Conservation (phyloP, 1,284 basidiomycete genomes). For the Melampsora americana region DNA sequence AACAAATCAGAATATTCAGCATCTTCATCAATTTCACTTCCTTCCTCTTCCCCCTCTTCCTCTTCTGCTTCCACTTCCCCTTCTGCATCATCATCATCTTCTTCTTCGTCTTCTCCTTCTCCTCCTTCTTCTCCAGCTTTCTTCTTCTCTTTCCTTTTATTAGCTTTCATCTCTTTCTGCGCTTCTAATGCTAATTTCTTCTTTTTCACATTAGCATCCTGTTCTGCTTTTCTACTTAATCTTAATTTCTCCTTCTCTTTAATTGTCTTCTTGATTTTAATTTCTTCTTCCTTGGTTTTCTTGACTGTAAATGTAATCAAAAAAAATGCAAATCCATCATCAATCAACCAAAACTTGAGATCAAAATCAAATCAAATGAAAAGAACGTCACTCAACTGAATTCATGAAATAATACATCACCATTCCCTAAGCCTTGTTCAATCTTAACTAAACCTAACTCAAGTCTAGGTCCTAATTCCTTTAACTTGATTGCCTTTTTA, state of each 20-base stretch:
- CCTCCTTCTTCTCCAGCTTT: slow-evolving; percentile 66
- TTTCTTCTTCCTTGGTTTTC: slow-evolving; percentile 58
- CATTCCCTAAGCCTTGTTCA: slow-evolving; percentile 69
- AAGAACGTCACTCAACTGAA: slow-evolving; percentile 61
- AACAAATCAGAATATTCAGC: slow-evolving; percentile 47
- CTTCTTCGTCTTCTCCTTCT: slow-evolving; percentile 59
- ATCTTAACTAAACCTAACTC: slow-evolving; percentile 92
- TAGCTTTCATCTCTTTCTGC: slow-evolving; percentile 52
- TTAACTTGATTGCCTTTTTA: slow-evolving; percentile 81
- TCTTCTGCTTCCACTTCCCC: slow-evolving; percentile 54
- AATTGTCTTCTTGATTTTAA: slow-evolving; percentile 67
- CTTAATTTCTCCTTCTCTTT: slow-evolving; percentile 70
- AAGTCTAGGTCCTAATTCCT: slow-evolving; percentile 93
- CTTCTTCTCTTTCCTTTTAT: slow-evolving; percentile 58
- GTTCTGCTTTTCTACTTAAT: slow-evolving; percentile 74
- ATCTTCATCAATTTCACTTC: slow-evolving; percentile 48
- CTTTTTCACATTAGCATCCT: slow-evolving; percentile 76
- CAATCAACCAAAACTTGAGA: not conserved
- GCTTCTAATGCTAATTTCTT: slow-evolving; percentile 64
- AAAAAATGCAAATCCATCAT: slow-evolving; percentile 8
- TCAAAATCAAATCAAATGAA: slow-evolving; percentile 53
- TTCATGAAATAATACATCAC: slow-evolving; percentile 79
- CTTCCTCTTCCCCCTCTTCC: slow-evolving; percentile 47
- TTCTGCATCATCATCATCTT: too few species aligned
- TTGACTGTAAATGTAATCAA: slow-evolving; percentile 54